A percentile compares a stretch with the other conserved stretches of the same genome.
Conservation (phyloP, 1,284 basidiomycete species). For the Ceratobasidium theobromae region DNA sequence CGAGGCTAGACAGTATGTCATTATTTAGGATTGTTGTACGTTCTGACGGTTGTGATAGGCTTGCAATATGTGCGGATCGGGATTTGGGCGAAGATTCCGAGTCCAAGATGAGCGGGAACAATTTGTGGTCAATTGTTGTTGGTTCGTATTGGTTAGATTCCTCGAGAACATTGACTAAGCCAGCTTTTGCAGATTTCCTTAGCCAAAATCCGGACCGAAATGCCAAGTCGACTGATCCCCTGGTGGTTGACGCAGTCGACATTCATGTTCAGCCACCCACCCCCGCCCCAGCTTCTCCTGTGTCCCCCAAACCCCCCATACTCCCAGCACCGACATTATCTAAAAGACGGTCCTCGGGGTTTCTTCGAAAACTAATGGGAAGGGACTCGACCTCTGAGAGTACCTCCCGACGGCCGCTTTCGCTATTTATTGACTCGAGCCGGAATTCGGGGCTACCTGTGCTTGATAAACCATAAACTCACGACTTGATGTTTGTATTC, state of each 20-base stretch:
- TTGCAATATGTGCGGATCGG: constrained; percentile 54
- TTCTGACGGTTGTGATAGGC: not conserved
- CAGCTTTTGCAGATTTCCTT: constrained; percentile 15
- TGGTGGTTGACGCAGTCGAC: not conserved
- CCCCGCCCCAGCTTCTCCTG: not conserved
- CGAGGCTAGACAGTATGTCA: constrained; percentile 68
- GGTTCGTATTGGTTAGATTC: constrained; percentile 6
- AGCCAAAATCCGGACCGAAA: constrained; percentile 21
- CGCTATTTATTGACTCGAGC: constrained; percentile 13
- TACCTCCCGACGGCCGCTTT: constrained; percentile 5
- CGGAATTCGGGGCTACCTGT: constrained; percentile 10
- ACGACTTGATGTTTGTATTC: too few species aligned
- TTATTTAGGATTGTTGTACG: constrained; percentile 31
- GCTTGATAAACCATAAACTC: not conserved
- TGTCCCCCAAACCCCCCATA: not conserved
- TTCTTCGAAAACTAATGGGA: constrained; percentile 12
- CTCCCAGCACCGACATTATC: not conserved
- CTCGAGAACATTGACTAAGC: not conserved
- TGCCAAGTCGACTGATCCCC: constrained; percentile 12
- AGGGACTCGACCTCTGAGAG: not conserved
- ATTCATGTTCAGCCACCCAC: constrained; percentile 23
- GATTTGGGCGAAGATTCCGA: constrained; percentile 57
- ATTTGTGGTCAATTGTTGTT: constrained; percentile 65
- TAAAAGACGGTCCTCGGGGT: constrained; percentile 3
- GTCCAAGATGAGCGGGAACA: constrained; percentile 57